Evolutionary conservation across 2,329 filamentous ascomycete genomes (phyloP), one percentile per base, ranked within the genome.

Genomic region (Arthrobotrys entomopaga): DNA sequence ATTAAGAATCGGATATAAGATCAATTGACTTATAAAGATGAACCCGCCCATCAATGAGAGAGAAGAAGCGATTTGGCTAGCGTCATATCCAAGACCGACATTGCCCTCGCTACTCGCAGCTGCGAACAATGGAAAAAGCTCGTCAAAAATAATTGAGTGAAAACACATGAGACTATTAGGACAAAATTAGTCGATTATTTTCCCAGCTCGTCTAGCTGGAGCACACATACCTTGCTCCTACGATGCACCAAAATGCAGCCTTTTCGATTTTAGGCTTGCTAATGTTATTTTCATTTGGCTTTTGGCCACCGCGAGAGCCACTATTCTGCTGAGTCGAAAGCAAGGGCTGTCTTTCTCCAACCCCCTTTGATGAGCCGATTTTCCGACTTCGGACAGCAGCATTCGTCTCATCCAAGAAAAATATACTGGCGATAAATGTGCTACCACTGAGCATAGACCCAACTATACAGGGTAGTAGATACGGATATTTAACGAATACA

Each of bases 61-160:
- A n/a, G 49, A 46, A 56, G 60, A 65, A 11, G 60, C 60, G 5
- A 65, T 65, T 38, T 65, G 49, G 19, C 60, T 53, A 48, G 60
- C 60, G 15, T 13, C 56, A 24, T 65, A 65, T 56, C 60, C 60
- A 48, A 65, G 49, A 15, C 60, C 60, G 20, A 65, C 60, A 29
- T 48, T 48, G 11, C 50, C 49, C 3, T 29, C 40, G 2, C 22
- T 65, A 16, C 22, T 48, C 20, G 60, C 60, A 1, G 60, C 60
- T 7, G 60, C 60, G 38, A 65, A 65, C 38, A 65, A 46, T 19
- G 60, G 60, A 20, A 65, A 65, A 29, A 65, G 60, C 11, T 65
- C 60, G 16, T 65, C 60, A n/a, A 65, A 65, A 13, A 65, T 65
- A 29, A 65, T 65, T 1, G 60, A 65, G 29, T 65, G 60, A 16